Percentiles rank a stretch among this genome's conserved stretches.
Evolutionary conservation across 2,329 filamentous ascomycete species (phyloP).

Genomic region (Sporothrix protearum): DNA sequence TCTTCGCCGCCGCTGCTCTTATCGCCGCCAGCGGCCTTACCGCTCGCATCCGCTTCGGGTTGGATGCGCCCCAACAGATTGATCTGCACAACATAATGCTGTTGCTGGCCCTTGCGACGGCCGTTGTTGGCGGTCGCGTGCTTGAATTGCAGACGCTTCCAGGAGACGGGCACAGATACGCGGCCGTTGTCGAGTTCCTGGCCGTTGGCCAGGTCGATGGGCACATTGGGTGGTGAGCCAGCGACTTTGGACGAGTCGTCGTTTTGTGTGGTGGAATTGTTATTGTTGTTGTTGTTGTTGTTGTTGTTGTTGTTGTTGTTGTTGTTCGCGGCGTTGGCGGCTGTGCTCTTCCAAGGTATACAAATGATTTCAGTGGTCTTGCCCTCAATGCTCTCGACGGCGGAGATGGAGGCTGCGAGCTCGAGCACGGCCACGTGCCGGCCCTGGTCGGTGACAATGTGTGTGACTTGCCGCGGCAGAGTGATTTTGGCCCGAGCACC

Average conservation of each 20-base stretch:
- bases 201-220: conserved; percentile 53
- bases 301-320: not conserved
- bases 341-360: conserved; percentile 86
- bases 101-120: conserved; percentile 85
- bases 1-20: conserved; percentile 61
- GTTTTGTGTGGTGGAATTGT: conserved; percentile 30
- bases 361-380: conserved; percentile 92
- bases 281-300: not conserved
- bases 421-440: conserved; percentile 73
- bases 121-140: conserved; percentile 97
- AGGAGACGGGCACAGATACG: conserved; percentile 78
- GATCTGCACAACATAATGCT: conserved; percentile 88
- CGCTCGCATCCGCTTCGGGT: conserved; percentile 34
- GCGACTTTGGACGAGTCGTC: conserved; percentile 46
- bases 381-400: conserved; percentile 86
- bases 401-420: conserved; percentile 76
- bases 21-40: not conserved
- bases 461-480: conserved; percentile 67
- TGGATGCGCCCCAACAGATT: conserved; percentile 59
- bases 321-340: conserved; percentile 40
- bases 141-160: conserved; percentile 93
- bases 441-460: conserved; percentile 70
- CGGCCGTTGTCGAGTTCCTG: conserved; percentile 70
- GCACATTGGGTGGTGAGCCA: conserved; percentile 51
- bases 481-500: conserved; percentile 85